Percentiles rank a stretch among this genome's conserved stretches.
phyloP scores from a whole-genome alignment of 2,329 filamentous ascomycete genomes.

The Myriosclerotinia curreyana region DNA sequence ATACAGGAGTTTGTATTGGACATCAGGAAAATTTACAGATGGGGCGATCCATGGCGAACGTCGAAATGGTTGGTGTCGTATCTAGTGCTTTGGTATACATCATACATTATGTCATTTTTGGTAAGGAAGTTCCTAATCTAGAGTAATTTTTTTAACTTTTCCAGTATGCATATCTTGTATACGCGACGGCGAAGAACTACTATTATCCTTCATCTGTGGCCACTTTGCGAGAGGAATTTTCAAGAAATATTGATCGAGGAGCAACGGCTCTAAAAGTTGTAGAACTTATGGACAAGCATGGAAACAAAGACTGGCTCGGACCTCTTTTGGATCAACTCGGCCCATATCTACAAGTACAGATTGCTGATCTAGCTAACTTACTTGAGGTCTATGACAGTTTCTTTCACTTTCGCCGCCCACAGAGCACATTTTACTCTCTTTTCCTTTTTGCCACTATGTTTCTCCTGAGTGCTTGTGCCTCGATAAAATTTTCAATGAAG shows the following conservation, averaged over 20 bases:
- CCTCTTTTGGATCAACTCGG: slow-evolving; percentile 32
- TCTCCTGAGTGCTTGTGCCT: slow-evolving; percentile 30
- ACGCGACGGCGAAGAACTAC: slow-evolving; percentile 28
- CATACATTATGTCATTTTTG: slow-evolving; percentile 31
- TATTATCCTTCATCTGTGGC: slow-evolving; percentile 26
- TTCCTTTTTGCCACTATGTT: slow-evolving; percentile 32
- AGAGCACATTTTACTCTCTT: slow-evolving; percentile 35
- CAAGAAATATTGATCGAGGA: slow-evolving; percentile 38
- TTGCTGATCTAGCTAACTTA: slow-evolving; percentile 40
- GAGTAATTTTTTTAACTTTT: slow-evolving; percentile 6
- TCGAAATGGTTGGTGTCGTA: slow-evolving; percentile 35
- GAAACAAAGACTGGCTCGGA: slow-evolving; percentile 40
- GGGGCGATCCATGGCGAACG: slow-evolving; percentile 40
- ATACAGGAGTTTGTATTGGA: slow-evolving; percentile 41
- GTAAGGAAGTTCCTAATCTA: slow-evolving; percentile 19
- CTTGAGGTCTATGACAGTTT: slow-evolving; percentile 42
- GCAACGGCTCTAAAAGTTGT: slow-evolving; percentile 38
- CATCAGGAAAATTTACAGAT: slow-evolving; percentile 40
- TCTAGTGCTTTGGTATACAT: slow-evolving; percentile 29
- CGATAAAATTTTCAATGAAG: slow-evolving; percentile 38
- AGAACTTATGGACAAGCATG: slow-evolving; percentile 42
- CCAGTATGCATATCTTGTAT: slow-evolving; percentile 30
- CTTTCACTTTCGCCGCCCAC: slow-evolving; percentile 41
- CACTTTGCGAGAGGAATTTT: slow-evolving; percentile 32
- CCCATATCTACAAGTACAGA: slow-evolving; percentile 40